Percentiles rank a stretch among this genome's conserved stretches.
Conservation (phyloP, 1,284 basidiomycete species). For the Inonotus hispidus region DNA sequence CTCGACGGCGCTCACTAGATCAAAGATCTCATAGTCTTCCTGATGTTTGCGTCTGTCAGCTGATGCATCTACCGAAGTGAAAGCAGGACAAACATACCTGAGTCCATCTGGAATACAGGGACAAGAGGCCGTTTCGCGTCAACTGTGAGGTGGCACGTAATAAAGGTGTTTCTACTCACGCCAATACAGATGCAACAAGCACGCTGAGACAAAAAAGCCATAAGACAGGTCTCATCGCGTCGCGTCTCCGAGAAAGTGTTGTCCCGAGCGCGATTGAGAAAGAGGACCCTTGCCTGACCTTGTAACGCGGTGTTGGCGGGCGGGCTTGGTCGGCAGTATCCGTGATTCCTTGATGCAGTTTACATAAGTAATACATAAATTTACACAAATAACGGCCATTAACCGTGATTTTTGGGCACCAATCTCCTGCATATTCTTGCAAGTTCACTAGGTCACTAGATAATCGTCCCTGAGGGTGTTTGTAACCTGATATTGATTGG, state of each 20-base stretch:
- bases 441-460: no score
- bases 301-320: neutral
- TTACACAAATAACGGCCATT: no score
- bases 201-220: slow-evolving; percentile 3
- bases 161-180: neutral
- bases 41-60: slow-evolving; percentile 29
- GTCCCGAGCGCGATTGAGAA: no score
- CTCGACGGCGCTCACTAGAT: slow-evolving; percentile 84
- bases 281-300: no score
- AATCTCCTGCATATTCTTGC: no score
- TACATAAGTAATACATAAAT: neutral
- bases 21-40: slow-evolving; percentile 95
- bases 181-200: neutral
- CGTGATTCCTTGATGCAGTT: neutral
- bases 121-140: neutral
- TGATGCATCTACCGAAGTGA: neutral
- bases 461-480: no score
- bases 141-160: neutral
- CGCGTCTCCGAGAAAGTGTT: no score
- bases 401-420: no score
- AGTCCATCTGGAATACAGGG: slow-evolving; percentile 48
- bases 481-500: no score
- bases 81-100: slow-evolving; percentile 40
- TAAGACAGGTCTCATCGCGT: slow-evolving; percentile 4
- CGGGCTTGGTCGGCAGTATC: neutral